Evolutionary conservation across 1,284 basidiomycete species (phyloP).

Genomic region (Tilletia indica): DNA sequence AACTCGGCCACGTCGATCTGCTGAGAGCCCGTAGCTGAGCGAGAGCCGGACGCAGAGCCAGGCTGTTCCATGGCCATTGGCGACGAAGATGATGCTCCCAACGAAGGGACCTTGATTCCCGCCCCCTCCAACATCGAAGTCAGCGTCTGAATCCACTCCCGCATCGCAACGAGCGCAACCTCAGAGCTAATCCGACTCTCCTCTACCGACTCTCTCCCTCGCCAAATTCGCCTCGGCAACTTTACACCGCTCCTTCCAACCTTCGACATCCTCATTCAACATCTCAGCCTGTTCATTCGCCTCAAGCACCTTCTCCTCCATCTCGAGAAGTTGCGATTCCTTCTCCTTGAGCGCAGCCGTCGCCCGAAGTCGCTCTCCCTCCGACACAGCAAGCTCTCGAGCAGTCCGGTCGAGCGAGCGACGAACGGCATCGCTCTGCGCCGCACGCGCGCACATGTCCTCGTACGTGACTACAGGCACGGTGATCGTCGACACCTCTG

Average conservation of each 20-base stretch:
- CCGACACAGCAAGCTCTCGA: not conserved
- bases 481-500: slow-evolving; percentile 4
- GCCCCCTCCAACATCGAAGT: not conserved
- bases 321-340: not conserved
- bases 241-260: not conserved
- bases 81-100: not conserved
- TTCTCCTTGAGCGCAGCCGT: not conserved
- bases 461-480: slow-evolving; percentile 9
- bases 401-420: slow-evolving; percentile 12
- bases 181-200: not conserved
- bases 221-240: not conserved
- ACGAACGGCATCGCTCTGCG: slow-evolving; percentile 5
- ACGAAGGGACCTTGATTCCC: not conserved
- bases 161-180: not conserved
- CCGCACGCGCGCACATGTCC: slow-evolving; percentile 12
- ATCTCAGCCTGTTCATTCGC: slow-evolving; percentile 12
- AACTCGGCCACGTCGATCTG: slow-evolving; percentile 32
- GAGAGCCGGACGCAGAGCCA: not conserved
- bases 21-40: not conserved
- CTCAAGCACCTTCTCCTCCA: slow-evolving; percentile 4
- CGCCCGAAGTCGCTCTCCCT: not conserved
- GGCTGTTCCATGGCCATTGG: not conserved
- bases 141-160: not conserved
- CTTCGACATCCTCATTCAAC: slow-evolving; percentile 13
- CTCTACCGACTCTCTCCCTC: not conserved